Evolutionary conservation across 1,284 basidiomycete species (phyloP).

Genomic region (Cutaneotrichosporon spelunceum): DNA sequence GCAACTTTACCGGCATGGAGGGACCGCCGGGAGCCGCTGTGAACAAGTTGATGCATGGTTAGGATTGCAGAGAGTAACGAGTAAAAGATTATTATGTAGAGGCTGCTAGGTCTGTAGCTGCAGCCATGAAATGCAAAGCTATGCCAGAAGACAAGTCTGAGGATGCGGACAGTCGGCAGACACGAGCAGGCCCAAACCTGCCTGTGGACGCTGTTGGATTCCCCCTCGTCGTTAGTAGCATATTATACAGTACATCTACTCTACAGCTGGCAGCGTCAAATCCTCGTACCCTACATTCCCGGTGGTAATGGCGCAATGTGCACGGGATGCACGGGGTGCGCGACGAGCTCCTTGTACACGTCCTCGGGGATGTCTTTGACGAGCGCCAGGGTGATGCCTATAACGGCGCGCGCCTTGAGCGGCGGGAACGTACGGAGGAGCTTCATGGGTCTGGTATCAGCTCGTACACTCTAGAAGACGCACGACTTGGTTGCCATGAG

Average conservation of each 20-base stretch:
- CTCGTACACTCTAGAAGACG: conserved; percentile 27
- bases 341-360: conserved; percentile 84
- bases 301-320: conserved; percentile 5
- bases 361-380: conserved; percentile 83
- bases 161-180: too few species aligned
- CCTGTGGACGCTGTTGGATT: too few species aligned
- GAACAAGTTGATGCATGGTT: too few species aligned
- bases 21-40: too few species aligned
- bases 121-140: too few species aligned
- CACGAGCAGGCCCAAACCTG: too few species aligned
- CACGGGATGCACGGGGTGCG: conserved; percentile 59
- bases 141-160: too few species aligned
- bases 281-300: neutral
- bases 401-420: conserved; percentile 77
- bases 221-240: too few species aligned
- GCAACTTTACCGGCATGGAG: too few species aligned
- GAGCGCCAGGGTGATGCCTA: conserved; percentile 87
- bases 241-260: neutral
- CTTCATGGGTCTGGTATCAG: conserved; percentile 75
- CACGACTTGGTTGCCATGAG: conserved; percentile 80
- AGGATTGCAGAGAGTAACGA: too few species aligned
- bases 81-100: too few species aligned
- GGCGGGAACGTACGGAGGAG: conserved; percentile 91
- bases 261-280: neutral
- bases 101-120: too few species aligned